These are phyloP conservation scores for Amanita jacksonii DNA, from an alignment of 768 basidiomycete genomes.

Conservation along the genomic window DNA sequence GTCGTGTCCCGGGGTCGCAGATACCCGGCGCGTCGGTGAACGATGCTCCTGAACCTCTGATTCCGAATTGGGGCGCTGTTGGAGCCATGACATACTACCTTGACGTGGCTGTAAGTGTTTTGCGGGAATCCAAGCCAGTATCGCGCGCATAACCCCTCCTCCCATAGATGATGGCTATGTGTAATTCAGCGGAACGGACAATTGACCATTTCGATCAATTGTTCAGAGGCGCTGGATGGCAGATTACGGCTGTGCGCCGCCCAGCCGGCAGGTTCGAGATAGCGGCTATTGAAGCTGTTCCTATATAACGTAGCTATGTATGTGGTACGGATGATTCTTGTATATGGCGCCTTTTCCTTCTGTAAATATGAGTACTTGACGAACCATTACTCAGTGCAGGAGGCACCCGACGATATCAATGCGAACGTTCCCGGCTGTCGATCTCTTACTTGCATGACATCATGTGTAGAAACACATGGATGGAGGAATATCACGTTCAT, in stretches of 20 bases:
- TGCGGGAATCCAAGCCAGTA: not conserved
- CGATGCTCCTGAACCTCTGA: constrained; percentile 25
- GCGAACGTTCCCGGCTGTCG: too few species aligned
- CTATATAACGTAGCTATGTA: too few species aligned
- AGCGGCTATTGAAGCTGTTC: constrained; percentile 18
- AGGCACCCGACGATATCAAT: too few species aligned
- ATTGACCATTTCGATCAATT: constrained; percentile 21
- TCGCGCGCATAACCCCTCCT: too few species aligned
- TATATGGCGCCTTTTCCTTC: too few species aligned
- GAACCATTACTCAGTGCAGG: too few species aligned
- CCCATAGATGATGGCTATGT: constrained; percentile 28
- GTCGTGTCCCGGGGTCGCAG: not conserved
- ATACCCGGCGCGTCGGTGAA: constrained; percentile 16
- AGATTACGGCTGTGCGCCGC: constrained; percentile 17
- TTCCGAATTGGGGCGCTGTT: constrained; percentile 28
- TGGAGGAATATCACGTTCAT: too few species aligned
- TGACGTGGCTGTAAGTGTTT: constrained; percentile 24
- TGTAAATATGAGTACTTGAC: too few species aligned
- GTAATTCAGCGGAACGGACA: constrained; percentile 31
- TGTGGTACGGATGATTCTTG: too few species aligned
- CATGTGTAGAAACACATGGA: too few species aligned
- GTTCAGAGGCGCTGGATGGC: constrained; percentile 24
- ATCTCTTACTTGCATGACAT: too few species aligned
- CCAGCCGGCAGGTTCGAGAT: constrained; percentile 11
- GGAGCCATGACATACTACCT: constrained; percentile 26